phyloP scores from a whole-genome alignment of 2,329 filamentous ascomycete species.

The Coniochaeta sp. region DNA sequence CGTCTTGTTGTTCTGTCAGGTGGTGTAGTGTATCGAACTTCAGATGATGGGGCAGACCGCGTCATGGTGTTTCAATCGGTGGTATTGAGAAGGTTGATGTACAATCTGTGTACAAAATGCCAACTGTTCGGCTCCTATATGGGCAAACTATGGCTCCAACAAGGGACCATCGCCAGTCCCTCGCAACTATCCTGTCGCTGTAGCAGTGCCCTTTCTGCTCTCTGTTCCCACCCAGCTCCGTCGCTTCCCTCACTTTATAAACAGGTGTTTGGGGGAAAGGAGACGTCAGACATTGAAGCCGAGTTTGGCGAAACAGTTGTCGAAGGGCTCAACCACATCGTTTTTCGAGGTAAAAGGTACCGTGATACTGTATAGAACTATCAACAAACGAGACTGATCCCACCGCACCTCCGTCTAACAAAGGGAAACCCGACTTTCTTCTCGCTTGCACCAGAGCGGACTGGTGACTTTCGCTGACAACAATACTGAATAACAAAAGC shows the following conservation, averaged over 20 bases:
- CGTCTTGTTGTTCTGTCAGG: too few species aligned
- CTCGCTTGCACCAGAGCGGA: not conserved
- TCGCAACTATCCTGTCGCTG: too few species aligned
- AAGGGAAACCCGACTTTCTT: not conserved
- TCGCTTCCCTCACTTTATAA: not conserved
- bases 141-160: not conserved
- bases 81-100: not conserved
- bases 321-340: too few species aligned
- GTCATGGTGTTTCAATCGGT: not conserved
- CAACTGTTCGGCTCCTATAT: not conserved
- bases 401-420: not conserved
- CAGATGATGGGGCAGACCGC: too few species aligned
- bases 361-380: not conserved
- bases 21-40: too few species aligned
- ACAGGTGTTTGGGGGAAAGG: not conserved
- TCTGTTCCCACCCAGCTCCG: not conserved
- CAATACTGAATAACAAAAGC: not conserved
- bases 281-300: not conserved
- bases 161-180: not conserved
- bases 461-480: not conserved
- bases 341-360: too few species aligned
- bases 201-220: too few species aligned
- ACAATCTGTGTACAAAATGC: slow-evolving; percentile 2
- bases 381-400: slow-evolving; percentile 1
- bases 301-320: too few species aligned